phyloP scores from a whole-genome alignment of 192 early-diverging fungal species.

The Entomortierella beljakovae region DNA sequence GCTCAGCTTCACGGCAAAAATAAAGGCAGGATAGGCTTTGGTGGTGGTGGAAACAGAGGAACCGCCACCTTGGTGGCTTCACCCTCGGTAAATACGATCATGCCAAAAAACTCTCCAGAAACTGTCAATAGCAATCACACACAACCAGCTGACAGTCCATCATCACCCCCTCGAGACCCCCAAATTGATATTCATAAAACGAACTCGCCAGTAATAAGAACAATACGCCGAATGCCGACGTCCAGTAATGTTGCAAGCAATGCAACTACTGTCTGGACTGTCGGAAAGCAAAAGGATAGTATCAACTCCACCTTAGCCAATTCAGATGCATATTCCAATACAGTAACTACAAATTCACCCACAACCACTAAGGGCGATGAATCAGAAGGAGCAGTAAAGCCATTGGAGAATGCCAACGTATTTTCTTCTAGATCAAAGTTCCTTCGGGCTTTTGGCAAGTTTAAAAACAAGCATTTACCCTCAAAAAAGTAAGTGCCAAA shows the following conservation, averaged over 20 bases:
- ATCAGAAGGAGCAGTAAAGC: neutral
- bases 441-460: conserved; percentile 39
- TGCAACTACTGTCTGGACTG: conserved; percentile 13
- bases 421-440: conserved; percentile 32
- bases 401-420: neutral
- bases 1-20: conserved; percentile 6
- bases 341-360: neutral
- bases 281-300: conserved; percentile 17
- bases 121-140: neutral
- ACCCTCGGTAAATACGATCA: neutral
- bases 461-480: conserved; percentile 43
- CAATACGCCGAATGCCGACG: conserved; percentile 5
- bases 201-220: neutral
- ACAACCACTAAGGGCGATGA: neutral
- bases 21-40: conserved; percentile 6
- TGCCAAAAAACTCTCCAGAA: neutral
- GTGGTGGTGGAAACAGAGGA: neutral
- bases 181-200: neutral
- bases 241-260: conserved; percentile 3
- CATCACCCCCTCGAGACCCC: neutral
- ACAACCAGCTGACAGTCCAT: neutral
- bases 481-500: conserved; percentile 21
- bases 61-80: neutral
- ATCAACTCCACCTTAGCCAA: neutral
- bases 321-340: neutral